phyloP scores from a whole-genome alignment of 805 yeast genomes.

The Teunomyces lycoperdinae region DNA sequence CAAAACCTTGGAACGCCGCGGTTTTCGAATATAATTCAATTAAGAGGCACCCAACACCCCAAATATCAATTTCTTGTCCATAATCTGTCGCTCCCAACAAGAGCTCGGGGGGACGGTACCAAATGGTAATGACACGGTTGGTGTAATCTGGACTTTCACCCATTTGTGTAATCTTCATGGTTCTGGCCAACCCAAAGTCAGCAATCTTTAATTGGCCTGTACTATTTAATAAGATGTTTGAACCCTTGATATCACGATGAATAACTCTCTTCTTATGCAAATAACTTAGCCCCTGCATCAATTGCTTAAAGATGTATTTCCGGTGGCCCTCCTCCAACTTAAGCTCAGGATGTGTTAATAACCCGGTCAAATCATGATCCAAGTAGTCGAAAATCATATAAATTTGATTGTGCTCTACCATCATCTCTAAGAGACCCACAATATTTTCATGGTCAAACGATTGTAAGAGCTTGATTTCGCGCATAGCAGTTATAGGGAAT shows the following conservation, averaged over 20 bases:
- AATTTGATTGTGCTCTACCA: conserved; percentile 73
- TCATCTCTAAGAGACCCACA: conserved; percentile 81
- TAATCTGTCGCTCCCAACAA: conserved; percentile 87
- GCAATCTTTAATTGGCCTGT: conserved; percentile 68
- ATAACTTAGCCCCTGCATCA: conserved; percentile 66
- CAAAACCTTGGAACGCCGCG: conserved; percentile 84
- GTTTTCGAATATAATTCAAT: conserved; percentile 72
- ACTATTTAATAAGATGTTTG: conserved; percentile 65
- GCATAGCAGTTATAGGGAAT: conserved; percentile 90
- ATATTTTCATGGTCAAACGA: conserved; percentile 78
- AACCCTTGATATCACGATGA: conserved; percentile 81
- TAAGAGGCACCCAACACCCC: conserved; percentile 95
- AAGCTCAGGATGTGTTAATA: conserved; percentile 73
- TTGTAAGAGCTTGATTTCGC: conserved; percentile 86
- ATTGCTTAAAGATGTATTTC: conserved; percentile 63
- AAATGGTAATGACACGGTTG: conserved; percentile 89
- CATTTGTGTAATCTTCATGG: conserved; percentile 54
- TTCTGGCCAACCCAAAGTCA: conserved; percentile 80
- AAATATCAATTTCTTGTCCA: conserved; percentile 87
- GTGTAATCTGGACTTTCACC: conserved; percentile 77
- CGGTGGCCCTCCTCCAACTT: conserved; percentile 59
- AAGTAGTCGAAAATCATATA: conserved; percentile 92
- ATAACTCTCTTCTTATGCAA: conserved; percentile 66
- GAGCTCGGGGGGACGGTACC: conserved; percentile 97
- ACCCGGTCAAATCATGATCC: conserved; percentile 90